Percentiles rank a stretch among this genome's conserved stretches.
These are phyloP conservation scores for Senna tora DNA, from an alignment of 306 rosid species.

Conservation along the genomic window DNA sequence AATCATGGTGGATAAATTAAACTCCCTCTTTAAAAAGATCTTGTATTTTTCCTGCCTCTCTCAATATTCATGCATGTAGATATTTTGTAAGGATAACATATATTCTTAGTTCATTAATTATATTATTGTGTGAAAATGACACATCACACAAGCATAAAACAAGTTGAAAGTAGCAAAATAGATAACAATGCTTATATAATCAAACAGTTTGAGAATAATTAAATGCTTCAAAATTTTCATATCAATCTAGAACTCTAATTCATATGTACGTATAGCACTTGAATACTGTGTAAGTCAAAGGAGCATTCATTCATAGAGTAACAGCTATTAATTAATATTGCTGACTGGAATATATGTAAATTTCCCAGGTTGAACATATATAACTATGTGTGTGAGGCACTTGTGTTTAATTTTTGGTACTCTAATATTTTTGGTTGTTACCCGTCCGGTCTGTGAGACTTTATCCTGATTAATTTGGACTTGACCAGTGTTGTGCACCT, in stretches of 20 bases:
- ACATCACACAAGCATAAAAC: conserved; percentile 15
- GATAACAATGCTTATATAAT: background rate
- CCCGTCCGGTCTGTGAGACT: too few species aligned
- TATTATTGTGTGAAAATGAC: background rate
- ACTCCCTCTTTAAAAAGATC: background rate
- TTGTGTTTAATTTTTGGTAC: too few species aligned
- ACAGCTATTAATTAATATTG: conserved; percentile 36
- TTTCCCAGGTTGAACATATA: conserved; percentile 26
- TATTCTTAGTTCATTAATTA: too few species aligned
- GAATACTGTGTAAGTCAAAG: conserved; percentile 8
- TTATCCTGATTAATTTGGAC: too few species aligned
- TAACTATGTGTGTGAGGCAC: too few species aligned
- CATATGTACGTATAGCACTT: background rate
- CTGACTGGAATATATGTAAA: conserved; percentile 22
- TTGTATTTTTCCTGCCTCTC: background rate
- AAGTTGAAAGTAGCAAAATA: background rate
- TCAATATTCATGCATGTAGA: too few species aligned
- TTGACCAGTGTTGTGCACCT: too few species aligned
- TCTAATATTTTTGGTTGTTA: too few species aligned
- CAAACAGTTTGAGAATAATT: background rate
- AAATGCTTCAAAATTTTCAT: background rate
- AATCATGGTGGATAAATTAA: conserved; percentile 3
- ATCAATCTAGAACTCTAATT: too few species aligned
- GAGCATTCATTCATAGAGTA: conserved; percentile 1
- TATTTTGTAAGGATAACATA: background rate